Base-by-base conservation (phyloP, 108 stramenopile species). In the Fragilaria radians region DNA sequence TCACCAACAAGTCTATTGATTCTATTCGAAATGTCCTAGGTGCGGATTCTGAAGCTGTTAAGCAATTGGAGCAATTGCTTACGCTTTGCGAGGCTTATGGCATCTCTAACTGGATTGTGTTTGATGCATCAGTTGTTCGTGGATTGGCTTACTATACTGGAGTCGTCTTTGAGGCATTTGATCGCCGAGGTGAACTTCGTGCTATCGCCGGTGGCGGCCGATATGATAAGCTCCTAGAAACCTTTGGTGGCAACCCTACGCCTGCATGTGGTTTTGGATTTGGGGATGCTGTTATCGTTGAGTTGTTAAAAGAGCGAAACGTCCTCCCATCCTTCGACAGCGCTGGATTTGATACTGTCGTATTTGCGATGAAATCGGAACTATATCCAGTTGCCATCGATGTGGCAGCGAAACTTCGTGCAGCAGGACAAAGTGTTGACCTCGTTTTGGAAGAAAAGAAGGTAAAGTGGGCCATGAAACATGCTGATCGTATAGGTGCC, bases 251-350 rank as follows among this genome's bases (percentile, higher is more conserved):
- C 2, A 90, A 97, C 25, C 76, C 90, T 2, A 85, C 93, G 2
- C 95, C 97, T 3, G 97, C 97, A 18, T 94, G 79, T 28, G 98
- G 98, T 24, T 98, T 98, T 73, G 98, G 98, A 26, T 97, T 98
- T 64, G 96, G 98, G 14, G 98, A 98, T 75, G 98, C 98, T 23
- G 98, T 98, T 0, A 96, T 98, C 65, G 89, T 97, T 4, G 98
- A 98, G 56, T 72, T 98, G 29, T 64, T 98, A 27, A 88, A 91
- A 59, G 93, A 93, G 24, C 81, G 92, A 36, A 63, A 81, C 46
- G 67, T 96, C 0, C 65, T 98, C 22, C 98, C 98, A 21, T 83
- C 94, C 4, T 88, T 91, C 64, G 86, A 88, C 46, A 63, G 70
- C 0, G 65, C 77, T 27, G 82, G 75, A 47, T 76, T 84, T 50